Evolutionary conservation across 371 early-diverging fungal species (phyloP), one percentile per base, ranked within the genome.

Genomic region (Lichtheimia corymbifera): DNA sequence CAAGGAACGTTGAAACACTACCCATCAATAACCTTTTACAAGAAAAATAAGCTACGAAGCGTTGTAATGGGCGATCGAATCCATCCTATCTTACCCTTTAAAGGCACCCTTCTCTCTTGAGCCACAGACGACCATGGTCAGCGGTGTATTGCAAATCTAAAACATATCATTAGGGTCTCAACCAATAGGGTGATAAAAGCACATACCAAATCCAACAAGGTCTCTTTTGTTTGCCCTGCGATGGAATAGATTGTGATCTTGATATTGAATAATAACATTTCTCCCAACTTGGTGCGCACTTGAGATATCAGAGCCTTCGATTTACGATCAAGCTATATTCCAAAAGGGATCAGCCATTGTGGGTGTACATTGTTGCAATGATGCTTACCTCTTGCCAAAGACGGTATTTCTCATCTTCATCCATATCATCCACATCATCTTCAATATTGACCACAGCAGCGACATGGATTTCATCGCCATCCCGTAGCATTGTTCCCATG

Each of bases 41-140:
- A 7, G 57, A 15, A 25, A 40, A 20, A 12, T 55, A 12, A 55
- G 30, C 13, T 6, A 22, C 42, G n/a, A 41, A 50, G 20, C 9
- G 13, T 7, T 11, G 5, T n/a, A 5, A 57, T 28, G 6, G 13
- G 1, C 27, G 17, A 25, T 5, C 18, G 18, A 12, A 17, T 11
- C 25, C 25, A 20, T 15, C 27, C 3, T 15, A n/a, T 22, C 9
- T 50, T 74, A 86, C 83, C 86, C 84, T 68, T 80, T 81, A 53
- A 86, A 67, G 20, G 84, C 76, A 7, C 82, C 77, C 49, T 79
- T 73, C 11, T 78, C 84, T 30, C 84, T 74, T 3, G 84, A 80
- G 17, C 86, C 84, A 47, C 84, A 84, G 13, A 86, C 76, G 9
- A 84, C 79, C 68, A 84, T 84, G 0, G 84, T 80, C 43, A 84